Evolutionary conservation across 1,284 basidiomycete genomes (phyloP), one percentile per base, ranked within the genome.

Genomic region (Leccinum griseonigrum): DNA sequence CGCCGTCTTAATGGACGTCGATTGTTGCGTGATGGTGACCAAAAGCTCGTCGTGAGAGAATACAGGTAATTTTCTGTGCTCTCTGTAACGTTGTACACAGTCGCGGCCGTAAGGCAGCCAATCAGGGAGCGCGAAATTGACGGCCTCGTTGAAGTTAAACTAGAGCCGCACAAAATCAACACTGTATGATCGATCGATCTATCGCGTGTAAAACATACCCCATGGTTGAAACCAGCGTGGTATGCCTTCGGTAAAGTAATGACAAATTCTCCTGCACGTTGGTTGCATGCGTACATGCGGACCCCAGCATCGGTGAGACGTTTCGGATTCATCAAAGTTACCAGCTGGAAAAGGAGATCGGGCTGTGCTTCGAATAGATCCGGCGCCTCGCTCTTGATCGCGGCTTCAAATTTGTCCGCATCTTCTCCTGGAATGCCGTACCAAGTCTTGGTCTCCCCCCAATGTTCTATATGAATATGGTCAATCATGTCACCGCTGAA

Each of bases 391-490:
- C 85, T 84, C 77, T 91, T 92, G 78, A 99, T 98, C 7, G 97
- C 97, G 18, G 91, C 88, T 78, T 99, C 97, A 71, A 99, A 98
- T 75, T 94, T 94, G 68, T 94, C 93, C 29, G 97, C 95, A 68
- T 97, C 92, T 59, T 86, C 86, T 28, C 94, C 97, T 1, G 97
- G 97, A 51, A 99, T 91, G 60, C 97, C 97, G 77, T 99, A 99
- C 97, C 97, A 99, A 0, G 97, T 99, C 82, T 99, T 99, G 51
- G 97, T 98, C 74, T 98, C 97, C 38, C 97, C 97, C 93, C 94
- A 98, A 75, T 98, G 97, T 92, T 96, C 95, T 97, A 69, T 48
- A 75, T 61, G 69, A 63, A 69, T 62, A 60, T 60, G 51, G 63
- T 67, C 65, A 60, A 63, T 57, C 62, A 64, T 66, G 38, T 62